Evolutionary conservation across 257 asterid genomes (phyloP).

Genomic region (Hygrophila difformis): DNA sequence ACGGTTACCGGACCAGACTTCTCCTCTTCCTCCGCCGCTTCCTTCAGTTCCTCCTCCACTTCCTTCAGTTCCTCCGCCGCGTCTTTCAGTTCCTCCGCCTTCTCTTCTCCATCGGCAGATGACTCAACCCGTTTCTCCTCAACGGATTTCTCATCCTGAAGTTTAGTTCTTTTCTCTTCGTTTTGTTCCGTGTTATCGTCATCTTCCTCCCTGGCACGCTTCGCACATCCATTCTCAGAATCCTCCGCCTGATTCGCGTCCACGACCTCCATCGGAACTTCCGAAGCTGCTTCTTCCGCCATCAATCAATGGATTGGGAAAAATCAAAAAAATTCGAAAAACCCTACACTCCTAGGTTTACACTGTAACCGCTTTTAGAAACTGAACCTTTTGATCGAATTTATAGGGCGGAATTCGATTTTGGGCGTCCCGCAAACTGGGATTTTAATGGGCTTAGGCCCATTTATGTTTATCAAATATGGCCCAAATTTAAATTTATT

Average conservation of each 20-base stretch:
- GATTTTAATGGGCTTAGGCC: too few relatives aligned
- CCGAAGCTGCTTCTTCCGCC: constrained; percentile 27
- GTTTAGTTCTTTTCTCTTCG: constrained; percentile 37
- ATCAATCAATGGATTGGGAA: too few relatives aligned
- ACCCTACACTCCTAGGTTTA: too few relatives aligned
- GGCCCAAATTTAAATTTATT: too few relatives aligned
- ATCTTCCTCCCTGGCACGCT: constrained; percentile 54
- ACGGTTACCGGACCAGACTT: constrained; percentile 23
- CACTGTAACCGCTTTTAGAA: too few relatives aligned
- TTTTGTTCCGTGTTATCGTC: constrained; percentile 23
- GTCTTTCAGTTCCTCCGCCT: constrained; percentile 7
- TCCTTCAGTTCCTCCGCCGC: not conserved
- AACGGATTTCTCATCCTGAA: constrained; percentile 22
- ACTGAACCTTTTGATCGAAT: too few relatives aligned
- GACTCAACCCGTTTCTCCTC: constrained; percentile 9
- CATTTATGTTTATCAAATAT: too few relatives aligned
- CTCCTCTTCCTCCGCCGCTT: not conserved
- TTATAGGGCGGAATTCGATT: too few relatives aligned
- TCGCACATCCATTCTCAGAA: constrained; percentile 22
- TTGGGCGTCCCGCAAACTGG: too few relatives aligned
- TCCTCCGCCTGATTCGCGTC: constrained; percentile 12
- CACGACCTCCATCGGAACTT: constrained; percentile 23
- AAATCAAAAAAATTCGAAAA: too few relatives aligned
- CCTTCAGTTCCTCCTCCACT: constrained; percentile 6
- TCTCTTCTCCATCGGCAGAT: constrained; percentile 4